Evolutionary conservation across 768 basidiomycete genomes (phyloP), one percentile per base, ranked within the genome.

Genomic region (Auricularia sp.): DNA sequence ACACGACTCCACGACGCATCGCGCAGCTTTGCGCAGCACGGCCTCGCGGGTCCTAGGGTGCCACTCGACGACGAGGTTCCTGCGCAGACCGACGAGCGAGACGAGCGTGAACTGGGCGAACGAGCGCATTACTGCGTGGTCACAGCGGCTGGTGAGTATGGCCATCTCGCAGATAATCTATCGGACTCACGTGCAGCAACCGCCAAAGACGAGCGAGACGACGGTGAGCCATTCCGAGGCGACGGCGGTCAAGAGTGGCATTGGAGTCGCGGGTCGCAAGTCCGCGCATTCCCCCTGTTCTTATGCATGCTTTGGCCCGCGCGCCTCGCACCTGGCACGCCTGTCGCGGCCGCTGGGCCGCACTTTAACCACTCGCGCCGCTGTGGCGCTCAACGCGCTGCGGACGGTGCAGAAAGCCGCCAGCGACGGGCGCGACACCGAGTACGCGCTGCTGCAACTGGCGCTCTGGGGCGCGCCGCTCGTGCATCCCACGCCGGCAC

Each of bases 31-130:
- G 34, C 44, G 39, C 14, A 66, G 12, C 4, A 47, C 56, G 4
- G 36, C 43, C 18, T 23, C n/a, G 21, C 64, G 59, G 18, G 59
- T 42, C 11, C 16, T 64, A 39, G 44, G 33, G 8, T 65, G 59
- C 33, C 66, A 67, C 62, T 65, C 82, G 0, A 75, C 71, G 51
- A 87, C 64, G 70, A 91, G 29, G 29, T 69, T 87, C 39, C 75
- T 79, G 0, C 87, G 87, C 2, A 95, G 79, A 0, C 88, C 88
- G 69, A 88, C 80, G 1, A 92, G 67, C 14, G 91, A 85, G 67
- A 95, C 86, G 69, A 88, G 70, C 61, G 90, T 65, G 73, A 94
- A 95, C 74, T 97, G 94, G 61, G 87, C 82, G 69, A 94, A 88
- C 86, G 65, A 90, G 79, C 36, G 91, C 91, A 73, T 92, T 92